Percentiles rank a stretch among this genome's conserved stretches.
phyloP scores from a whole-genome alignment of 352 stramenopile species.

The Elongisporangium senticosum region DNA sequence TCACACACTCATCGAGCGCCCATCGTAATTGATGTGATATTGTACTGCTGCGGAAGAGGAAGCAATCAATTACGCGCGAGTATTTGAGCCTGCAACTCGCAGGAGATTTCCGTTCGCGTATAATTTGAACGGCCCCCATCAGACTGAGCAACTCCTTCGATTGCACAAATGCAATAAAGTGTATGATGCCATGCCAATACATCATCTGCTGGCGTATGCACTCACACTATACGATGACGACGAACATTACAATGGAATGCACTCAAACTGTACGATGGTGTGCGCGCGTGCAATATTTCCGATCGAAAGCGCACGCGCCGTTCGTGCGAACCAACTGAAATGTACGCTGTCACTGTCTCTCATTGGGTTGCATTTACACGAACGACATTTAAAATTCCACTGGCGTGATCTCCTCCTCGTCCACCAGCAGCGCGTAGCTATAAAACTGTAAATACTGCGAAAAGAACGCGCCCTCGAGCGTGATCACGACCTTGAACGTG shows the following conservation, averaged over 20 bases:
- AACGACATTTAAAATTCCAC: conserved; percentile 18
- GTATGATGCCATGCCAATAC: not conserved
- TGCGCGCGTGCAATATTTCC: too few relatives aligned
- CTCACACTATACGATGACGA: too few relatives aligned
- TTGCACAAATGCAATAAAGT: not conserved
- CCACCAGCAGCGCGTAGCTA: conserved; percentile 73
- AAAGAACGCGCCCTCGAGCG: conserved; percentile 78
- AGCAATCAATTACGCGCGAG: not conserved
- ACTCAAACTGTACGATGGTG: not conserved
- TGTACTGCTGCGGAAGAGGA: too few relatives aligned
- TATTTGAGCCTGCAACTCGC: not conserved
- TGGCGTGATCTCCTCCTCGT: conserved; percentile 66
- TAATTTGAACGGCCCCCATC: not conserved
- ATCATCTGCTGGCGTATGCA: not conserved
- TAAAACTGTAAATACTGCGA: conserved; percentile 83
- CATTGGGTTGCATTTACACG: conserved; percentile 1
- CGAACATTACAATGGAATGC: not conserved
- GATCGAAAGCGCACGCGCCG: too few relatives aligned
- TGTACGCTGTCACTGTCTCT: not conserved
- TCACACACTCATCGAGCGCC: not conserved
- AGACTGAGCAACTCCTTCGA: not conserved
- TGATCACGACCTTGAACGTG: conserved; percentile 72
- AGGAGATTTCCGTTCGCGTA: not conserved
- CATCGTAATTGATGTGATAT: too few relatives aligned
- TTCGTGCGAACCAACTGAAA: not conserved